Evolutionary conservation across 2,329 filamentous ascomycete species (phyloP), one percentile per base, ranked within the genome.

Genomic region (Aspergillus sp.): DNA sequence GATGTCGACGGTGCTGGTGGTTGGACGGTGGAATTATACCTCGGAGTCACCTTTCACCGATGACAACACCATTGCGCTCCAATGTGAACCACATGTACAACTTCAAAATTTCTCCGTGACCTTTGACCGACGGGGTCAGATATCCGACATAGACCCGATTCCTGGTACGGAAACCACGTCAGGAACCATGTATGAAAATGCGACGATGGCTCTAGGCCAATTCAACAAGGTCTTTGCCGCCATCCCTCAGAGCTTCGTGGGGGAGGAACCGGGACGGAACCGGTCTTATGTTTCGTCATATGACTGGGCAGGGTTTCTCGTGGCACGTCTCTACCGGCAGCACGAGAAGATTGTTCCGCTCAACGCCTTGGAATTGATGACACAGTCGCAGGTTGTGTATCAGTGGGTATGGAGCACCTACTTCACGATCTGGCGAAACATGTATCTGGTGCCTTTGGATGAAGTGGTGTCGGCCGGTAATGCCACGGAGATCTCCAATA

Each of bases 331-430:
- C 3, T 75, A 75, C 41, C 65, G 71, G 32, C 70, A 67, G n/a
- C 63, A 60, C 21, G 64, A 69, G 21, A 51, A 67, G 1, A 64
- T 74, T 25, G 64, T 66, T n/a, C 60, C 67, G 0, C 61, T 75
- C 11, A 56, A 72, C n/a, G n/a, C 67, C 0, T 32, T 30, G 3
- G 60, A 62, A 8, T 49, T 75, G 44, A 71, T 66, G 4, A 48
- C 64, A 10, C 59, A 73, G 21, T 73, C 71, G 10, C 67, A 66
- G 39, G 65, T 56, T 4, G 71, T 75, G 7, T 75, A 74, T 42
- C 70, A 73, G 54, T 75, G 72, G 72, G 73, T 74, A 1, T 75
- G 73, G 52, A 69, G 69, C 48, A 74, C 73, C 11, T 75, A 75
- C 51, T 74, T 75, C 51, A 71, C 72, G 1, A 64, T 74, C n/a